phyloP scores from a whole-genome alignment of 129 eudicot species.

The Deinandra increscens region DNA sequence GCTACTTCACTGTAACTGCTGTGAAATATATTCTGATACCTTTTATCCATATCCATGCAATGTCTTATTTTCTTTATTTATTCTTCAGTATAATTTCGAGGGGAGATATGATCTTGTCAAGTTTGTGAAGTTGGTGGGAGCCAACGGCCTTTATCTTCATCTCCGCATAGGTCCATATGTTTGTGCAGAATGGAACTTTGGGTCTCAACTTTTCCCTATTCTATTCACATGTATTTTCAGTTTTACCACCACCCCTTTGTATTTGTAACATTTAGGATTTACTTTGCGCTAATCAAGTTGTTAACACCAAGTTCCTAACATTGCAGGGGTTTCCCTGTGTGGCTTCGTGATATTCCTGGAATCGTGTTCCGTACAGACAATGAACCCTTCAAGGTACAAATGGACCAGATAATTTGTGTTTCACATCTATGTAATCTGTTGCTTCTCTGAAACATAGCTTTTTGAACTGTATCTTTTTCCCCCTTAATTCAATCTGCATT shows the following conservation, averaged over 20 bases:
- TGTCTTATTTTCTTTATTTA: constrained; percentile 21
- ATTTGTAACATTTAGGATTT: background rate
- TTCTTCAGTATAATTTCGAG: constrained; percentile 70
- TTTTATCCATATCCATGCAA: too few relatives aligned
- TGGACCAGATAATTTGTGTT: background rate
- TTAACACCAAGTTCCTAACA: background rate
- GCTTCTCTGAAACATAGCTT: background rate
- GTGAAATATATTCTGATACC: too few relatives aligned
- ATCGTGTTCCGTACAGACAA: constrained; percentile 94
- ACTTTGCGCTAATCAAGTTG: background rate
- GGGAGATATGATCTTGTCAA: constrained; percentile 92
- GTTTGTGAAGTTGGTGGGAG: constrained; percentile 85
- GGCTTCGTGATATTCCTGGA: constrained; percentile 98
- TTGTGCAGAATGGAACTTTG: constrained; percentile 98
- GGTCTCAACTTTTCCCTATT: constrained; percentile 49
- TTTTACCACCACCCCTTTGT: background rate
- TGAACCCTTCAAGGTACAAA: constrained; percentile 79
- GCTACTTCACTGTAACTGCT: background rate
- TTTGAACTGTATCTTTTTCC: constrained; percentile 17
- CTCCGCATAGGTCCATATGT: constrained; percentile 97
- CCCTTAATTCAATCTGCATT: constrained; percentile 1
- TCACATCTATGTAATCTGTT: background rate
- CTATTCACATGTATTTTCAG: background rate
- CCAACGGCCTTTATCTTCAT: constrained; percentile 79
- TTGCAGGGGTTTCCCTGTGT: constrained; percentile 93